phyloP scores from a whole-genome alignment of 2,329 filamentous ascomycete genomes.

The Fusarium decemcellulare region DNA sequence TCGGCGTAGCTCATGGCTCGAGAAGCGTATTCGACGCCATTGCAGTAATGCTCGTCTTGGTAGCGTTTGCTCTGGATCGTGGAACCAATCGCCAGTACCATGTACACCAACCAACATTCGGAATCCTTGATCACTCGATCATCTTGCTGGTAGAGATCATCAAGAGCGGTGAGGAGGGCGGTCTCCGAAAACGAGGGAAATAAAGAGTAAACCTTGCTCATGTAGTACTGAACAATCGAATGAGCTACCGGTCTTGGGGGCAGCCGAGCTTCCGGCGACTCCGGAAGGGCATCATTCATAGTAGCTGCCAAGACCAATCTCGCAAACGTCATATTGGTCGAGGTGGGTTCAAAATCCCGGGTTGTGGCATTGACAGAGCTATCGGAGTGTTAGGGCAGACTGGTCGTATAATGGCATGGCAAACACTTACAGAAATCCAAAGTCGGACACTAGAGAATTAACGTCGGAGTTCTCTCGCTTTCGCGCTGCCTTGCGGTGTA shows the following conservation, averaged over 20 bases:
- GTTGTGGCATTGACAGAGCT: constrained; percentile 96
- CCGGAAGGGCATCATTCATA: constrained; percentile 79
- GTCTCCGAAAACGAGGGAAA: constrained; percentile 89
- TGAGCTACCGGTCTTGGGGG: constrained; percentile 79
- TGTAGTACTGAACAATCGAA: constrained; percentile 84
- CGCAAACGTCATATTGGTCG: constrained; percentile 92
- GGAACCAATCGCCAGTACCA: constrained; percentile 89
- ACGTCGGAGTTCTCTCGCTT: constrained; percentile 86
- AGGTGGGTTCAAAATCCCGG: constrained; percentile 91
- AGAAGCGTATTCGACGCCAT: constrained; percentile 69
- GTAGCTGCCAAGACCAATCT: constrained; percentile 89
- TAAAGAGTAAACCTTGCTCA: constrained; percentile 84
- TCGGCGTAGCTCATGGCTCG: constrained; percentile 84
- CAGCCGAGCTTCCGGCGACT: constrained; percentile 71
- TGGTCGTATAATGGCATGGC: background rate
- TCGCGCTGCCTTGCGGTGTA: constrained; percentile 75
- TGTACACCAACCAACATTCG: constrained; percentile 89
- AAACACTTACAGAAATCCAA: constrained; percentile 83
- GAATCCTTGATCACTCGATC: constrained; percentile 73
- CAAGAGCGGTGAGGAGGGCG: constrained; percentile 81
- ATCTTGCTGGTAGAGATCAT: constrained; percentile 84
- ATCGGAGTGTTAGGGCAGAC: constrained; percentile 15
- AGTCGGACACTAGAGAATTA: constrained; percentile 92
- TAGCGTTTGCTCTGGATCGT: constrained; percentile 79
- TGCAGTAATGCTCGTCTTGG: constrained; percentile 73